Base-by-base conservation (phyloP, 306 rosid species). In the Cucumis cinereus region DNA sequence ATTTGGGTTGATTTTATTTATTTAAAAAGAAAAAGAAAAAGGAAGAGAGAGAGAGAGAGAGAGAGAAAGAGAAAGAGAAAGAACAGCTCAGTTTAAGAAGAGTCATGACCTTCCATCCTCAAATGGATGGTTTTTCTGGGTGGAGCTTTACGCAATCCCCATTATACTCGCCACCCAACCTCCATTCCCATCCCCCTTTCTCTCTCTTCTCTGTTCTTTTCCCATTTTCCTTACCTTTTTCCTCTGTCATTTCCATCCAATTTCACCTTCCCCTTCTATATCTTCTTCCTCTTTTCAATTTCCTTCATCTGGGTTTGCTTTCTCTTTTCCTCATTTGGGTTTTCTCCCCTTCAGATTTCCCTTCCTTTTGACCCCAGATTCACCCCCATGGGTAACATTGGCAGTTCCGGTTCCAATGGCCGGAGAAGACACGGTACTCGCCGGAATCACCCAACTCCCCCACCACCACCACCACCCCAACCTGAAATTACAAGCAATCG, bases 121-220 rank as follows among this genome's bases (percentile, higher is more conserved):
- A 41, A 41, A 41, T 41, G 47, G 70, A 47, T 84, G 86, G 83
- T 85, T 83, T 88, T 59, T 58, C 77, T 82, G 56, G 84, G 91
- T 87, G 97, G 92, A 88, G 87, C 89, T 85, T 52, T 91, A 87
- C 93, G 92, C 96, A 79, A 90, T 83, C 91, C 92, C 92, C 96
- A 90, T 82, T 84, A 87, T 64, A 66, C 84, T 75, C 79, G 62
- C 84, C 75, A 77, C 82, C 75, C 26, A 74, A 22, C 50, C 40
- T 22, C 15, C 61, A n/a, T 23, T 59, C 19, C 36, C 72, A 8
- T 13, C 2, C 0, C 55, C 2, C 47, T 41, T 58, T n/a, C 49
- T 63, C 69, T 7, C 55, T 70, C 43, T 49, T 9, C 30, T 78
- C 76, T 24, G 54, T 41, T 64, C 62, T 41, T 38, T 41, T 53